A percentile compares a stretch with the other conserved stretches of the same genome.
These are phyloP conservation scores for Dictyostelium discoideum DNA, from an alignment of 78 protist genomes.

Conservation along the genomic window dicty_2.7 NC_007089.4:3348501-3349000, in stretches of 20 bases:
- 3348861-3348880: constrained; percentile 44
- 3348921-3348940: constrained; percentile 71
- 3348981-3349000: constrained; percentile 32
- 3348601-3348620: constrained; percentile 30
- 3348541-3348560: constrained; percentile 17
- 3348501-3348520: neutral
- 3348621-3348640: constrained; percentile 1
- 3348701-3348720: constrained; percentile 29
- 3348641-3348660: constrained; percentile 11
- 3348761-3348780: constrained; percentile 17
- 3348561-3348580: constrained; percentile 46
- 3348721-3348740: constrained; percentile 1
- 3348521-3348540: constrained; percentile 14
- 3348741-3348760: constrained; percentile 29
- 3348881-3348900: constrained; percentile 77
- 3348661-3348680: neutral
- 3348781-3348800: constrained; percentile 31
- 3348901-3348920: constrained; percentile 79
- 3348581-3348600: constrained; percentile 32
- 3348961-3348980: constrained; percentile 49
- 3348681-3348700: neutral
- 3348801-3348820: constrained; percentile 47
- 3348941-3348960: constrained; percentile 31
- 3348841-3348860: constrained; percentile 12
- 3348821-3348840: constrained; percentile 33